A percentile compares a stretch with the other conserved stretches of the same genome.
Evolutionary conservation across 306 rosid genomes (phyloP).

Genomic region (Pueraria montana): DNA sequence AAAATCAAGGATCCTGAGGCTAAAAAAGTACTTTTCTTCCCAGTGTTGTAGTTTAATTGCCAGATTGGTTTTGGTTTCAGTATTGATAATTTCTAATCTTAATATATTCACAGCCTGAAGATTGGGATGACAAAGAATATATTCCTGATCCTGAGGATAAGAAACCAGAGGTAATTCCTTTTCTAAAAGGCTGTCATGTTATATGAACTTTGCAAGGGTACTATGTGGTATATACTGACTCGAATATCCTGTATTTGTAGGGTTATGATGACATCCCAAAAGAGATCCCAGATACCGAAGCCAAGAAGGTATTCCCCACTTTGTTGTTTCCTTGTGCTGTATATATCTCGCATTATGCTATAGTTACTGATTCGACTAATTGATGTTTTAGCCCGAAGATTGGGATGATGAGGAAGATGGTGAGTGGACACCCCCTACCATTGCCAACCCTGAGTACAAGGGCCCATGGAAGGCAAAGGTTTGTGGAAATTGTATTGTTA

Average conservation of each 20-base stretch:
- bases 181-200: background rate
- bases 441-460: constrained; percentile 96
- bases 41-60: constrained; percentile 16
- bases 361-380: constrained; percentile 40
- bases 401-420: constrained; percentile 99
- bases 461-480: constrained; percentile 99
- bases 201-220: background rate
- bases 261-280: constrained; percentile 95
- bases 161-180: constrained; percentile 87
- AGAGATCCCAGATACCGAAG: constrained; percentile 86
- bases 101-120: constrained; percentile 82
- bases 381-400: constrained; percentile 85
- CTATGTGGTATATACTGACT: constrained; percentile 35
- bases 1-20: constrained; percentile 96
- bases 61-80: constrained; percentile 22
- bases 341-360: background rate
- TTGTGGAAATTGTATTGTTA: constrained; percentile 37
- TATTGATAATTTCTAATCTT: constrained; percentile 35
- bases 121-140: constrained; percentile 97
- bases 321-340: constrained; percentile 30
- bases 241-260: constrained; percentile 48
- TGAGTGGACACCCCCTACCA: constrained; percentile 98
- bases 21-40: constrained; percentile 65
- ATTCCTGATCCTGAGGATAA: constrained; percentile 97
- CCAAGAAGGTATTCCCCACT: constrained; percentile 77